Conservation (phyloP, 169 alveolate genomes). For the Plasmodium yoelii region DNA sequence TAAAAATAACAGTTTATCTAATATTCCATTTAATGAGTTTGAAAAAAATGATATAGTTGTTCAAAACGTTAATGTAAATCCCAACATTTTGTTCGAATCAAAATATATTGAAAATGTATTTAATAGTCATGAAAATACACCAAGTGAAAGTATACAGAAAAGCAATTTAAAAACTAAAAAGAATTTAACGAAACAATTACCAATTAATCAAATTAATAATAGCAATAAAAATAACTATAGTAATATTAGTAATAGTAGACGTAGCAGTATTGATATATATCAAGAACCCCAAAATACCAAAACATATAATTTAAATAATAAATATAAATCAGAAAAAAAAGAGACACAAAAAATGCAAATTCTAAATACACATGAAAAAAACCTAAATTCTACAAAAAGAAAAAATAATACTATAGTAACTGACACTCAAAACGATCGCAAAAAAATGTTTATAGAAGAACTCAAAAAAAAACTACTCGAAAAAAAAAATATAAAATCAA, state of each 20-base stretch:
- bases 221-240: neutral
- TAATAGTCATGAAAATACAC: neutral
- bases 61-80: conserved; percentile 13
- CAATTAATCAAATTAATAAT: neutral
- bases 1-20: conserved; percentile 17
- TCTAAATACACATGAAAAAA: neutral
- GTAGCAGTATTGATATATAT: neutral
- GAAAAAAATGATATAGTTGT: neutral
- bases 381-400: neutral
- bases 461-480: conserved; percentile 10
- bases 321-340: neutral
- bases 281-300: neutral
- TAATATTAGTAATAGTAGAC: neutral
- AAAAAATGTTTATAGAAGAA: conserved; percentile 17
- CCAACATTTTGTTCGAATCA: conserved; percentile 57
- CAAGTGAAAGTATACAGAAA: neutral
- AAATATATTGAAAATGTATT: conserved; percentile 12
- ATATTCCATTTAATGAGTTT: conserved; percentile 26
- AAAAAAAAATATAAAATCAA: neutral
- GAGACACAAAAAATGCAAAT: neutral
- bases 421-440: neutral
- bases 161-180: neutral
- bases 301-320: neutral
- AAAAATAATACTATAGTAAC: neutral
- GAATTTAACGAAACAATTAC: neutral